A percentile compares a stretch with the other conserved stretches of the same genome.
These are phyloP conservation scores for Coemansia sp. DNA, from an alignment of 192 early-diverging fungal genomes.

Conservation along the genomic window DNA sequence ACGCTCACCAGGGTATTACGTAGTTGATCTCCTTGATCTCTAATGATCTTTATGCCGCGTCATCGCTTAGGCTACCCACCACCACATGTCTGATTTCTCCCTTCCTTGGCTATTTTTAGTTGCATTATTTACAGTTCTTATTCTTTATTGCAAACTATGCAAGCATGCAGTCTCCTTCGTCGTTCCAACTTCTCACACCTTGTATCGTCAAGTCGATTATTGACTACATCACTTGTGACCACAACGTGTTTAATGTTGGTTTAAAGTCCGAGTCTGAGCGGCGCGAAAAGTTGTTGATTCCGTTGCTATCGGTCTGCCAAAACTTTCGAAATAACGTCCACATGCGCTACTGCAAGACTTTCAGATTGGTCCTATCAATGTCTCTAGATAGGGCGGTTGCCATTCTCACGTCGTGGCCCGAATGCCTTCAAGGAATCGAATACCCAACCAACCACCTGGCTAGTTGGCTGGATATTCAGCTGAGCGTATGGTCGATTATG, in stretches of 20 bases:
- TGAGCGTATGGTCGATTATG: not conserved
- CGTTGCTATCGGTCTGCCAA: not conserved
- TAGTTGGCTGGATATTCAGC: not conserved
- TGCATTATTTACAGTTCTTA: not conserved
- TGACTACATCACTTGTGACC: not conserved
- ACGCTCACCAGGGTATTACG: too few relatives aligned
- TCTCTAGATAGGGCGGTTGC: not conserved
- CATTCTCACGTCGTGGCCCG: not conserved
- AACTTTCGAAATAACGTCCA: not conserved
- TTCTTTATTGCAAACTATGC: not conserved
- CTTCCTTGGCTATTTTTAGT: too few relatives aligned
- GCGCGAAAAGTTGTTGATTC: not conserved
- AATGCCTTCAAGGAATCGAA: not conserved
- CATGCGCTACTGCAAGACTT: not conserved
- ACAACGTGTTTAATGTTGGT: not conserved
- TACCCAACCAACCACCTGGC: not conserved
- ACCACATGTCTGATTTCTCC: too few relatives aligned
- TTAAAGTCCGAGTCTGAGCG: not conserved
- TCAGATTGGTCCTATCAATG: not conserved
- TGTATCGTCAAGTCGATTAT: not conserved
- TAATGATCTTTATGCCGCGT: too few relatives aligned
- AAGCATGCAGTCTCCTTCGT: not conserved
- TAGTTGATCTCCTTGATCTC: too few relatives aligned
- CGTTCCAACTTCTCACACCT: not conserved
- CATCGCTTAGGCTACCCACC: too few relatives aligned